Base-by-base conservation (phyloP, 495 filamentous ascomycete species). In the Penicillium dipodomyicola region DNA sequence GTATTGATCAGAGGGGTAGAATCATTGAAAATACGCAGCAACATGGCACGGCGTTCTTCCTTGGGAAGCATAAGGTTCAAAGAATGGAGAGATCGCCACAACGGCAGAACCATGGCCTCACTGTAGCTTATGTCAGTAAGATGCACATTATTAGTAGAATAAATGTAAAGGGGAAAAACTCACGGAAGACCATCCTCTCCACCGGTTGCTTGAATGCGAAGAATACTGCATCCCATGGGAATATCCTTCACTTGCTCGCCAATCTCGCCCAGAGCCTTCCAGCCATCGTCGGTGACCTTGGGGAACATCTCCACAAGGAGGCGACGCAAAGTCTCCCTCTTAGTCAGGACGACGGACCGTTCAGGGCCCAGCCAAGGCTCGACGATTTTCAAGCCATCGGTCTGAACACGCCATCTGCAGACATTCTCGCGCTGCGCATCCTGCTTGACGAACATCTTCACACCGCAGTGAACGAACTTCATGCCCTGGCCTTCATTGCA, bases 361-460 rank as follows among this genome's bases (percentile, higher is more conserved):
- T 84, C 81, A 52, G 86, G 81, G 8, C 93, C 93, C 17, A 97
- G 82, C 82, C 92, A 96, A 19, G 89, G 86, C 67, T 95, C 88
- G 41, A 95, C 75, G 51, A 97, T 89, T 12, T 85, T 83, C 73
- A 98, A 79, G 0, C 94, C 94, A 68, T 98, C 94, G 20, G 84
- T 89, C 79, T 98, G 94, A 61, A 98, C 93, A 17, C 94, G 84
- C 94, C 94, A 98, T 35, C 85, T 82, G 76, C 92, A 96, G 19
- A 92, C 87, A 41, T 88, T 87, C 42, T 81, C 83, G 25, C 83
- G 86, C 61, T 96, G 93, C 0, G 89, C 88, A 63, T 97, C 92
- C 66, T 98, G 94, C 75, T 93, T 94, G 72, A 97, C 90, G 71
- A 96, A 97, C 86, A 97, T 96, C 76, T 96, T 96, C 27, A 98